phyloP scores from a whole-genome alignment of 1,139 yeast species.

The Diutina neorugosa region DNA sequence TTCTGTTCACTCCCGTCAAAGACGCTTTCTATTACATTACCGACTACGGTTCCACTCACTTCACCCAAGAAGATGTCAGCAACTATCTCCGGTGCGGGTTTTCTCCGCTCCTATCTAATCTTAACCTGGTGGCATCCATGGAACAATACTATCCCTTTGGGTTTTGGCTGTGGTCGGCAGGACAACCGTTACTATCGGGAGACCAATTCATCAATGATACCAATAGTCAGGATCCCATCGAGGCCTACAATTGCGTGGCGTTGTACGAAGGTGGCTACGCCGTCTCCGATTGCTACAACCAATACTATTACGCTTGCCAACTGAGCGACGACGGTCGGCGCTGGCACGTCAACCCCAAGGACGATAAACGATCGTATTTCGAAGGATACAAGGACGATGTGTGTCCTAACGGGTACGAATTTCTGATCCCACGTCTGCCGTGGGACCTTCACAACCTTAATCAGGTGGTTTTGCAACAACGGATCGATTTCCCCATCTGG shows the following conservation, averaged over 20 bases:
- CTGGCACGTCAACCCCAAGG: slow-evolving; percentile 33
- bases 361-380: slow-evolving; percentile 33
- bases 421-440: slow-evolving; percentile 44
- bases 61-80: slow-evolving; percentile 19
- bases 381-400: slow-evolving; percentile 23
- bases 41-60: slow-evolving; percentile 20
- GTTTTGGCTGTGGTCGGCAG: slow-evolving; percentile 60
- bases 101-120: slow-evolving; percentile 37
- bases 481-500: slow-evolving; percentile 43
- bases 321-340: slow-evolving; percentile 21
- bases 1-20: not conserved
- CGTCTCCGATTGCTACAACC: slow-evolving; percentile 52
- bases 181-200: slow-evolving; percentile 29
- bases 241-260: slow-evolving; percentile 52
- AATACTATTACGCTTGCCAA: slow-evolving; percentile 46
- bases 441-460: not conserved
- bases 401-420: slow-evolving; percentile 40
- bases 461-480: slow-evolving; percentile 9
- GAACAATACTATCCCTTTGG: slow-evolving; percentile 17
- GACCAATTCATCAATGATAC: slow-evolving; percentile 4
- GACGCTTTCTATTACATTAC: not conserved
- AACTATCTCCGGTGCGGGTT: slow-evolving; percentile 40
- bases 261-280: slow-evolving; percentile 38
- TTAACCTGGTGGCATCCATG: slow-evolving; percentile 7
- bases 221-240: slow-evolving; percentile 3